A percentile compares a stretch with the other conserved stretches of the same genome.
Conservation (phyloP, 2,329 filamentous ascomycete genomes). For the Orbilia quercus region DNA sequence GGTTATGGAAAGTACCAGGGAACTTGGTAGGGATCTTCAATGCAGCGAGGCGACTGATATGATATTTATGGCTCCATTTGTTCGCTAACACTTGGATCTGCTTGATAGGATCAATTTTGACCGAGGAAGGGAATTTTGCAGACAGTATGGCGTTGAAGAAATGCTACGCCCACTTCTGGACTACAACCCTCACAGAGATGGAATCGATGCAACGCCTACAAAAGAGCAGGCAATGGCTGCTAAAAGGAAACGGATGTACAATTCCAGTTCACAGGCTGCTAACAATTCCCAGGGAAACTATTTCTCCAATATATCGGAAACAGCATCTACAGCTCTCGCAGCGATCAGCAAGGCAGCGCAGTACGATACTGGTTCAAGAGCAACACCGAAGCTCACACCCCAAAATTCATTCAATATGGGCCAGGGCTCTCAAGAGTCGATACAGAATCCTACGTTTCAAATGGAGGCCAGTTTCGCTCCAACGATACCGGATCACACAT, state of each 20-base stretch:
- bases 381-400: slow-evolving; percentile 46
- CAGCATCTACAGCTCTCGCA: slow-evolving; percentile 90
- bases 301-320: slow-evolving; percentile 95
- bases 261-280: slow-evolving; percentile 75
- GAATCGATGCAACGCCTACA: slow-evolving; percentile 89
- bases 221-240: slow-evolving; percentile 99
- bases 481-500: slow-evolving; percentile 54
- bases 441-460: slow-evolving; percentile 30
- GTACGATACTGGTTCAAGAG: slow-evolving; percentile 45
- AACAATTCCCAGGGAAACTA: slow-evolving; percentile 84
- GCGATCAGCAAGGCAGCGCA: slow-evolving; percentile 92
- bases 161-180: slow-evolving; percentile 78
- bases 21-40: slow-evolving; percentile 73
- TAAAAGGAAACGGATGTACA: slow-evolving; percentile 91
- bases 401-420: slow-evolving; percentile 48
- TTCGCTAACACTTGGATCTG: slow-evolving; percentile 8
- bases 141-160: slow-evolving; percentile 81
- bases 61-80: slow-evolving; percentile 9
- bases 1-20: slow-evolving; percentile 99
- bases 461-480: slow-evolving; percentile 54
- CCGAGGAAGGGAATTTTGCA: slow-evolving; percentile 89
- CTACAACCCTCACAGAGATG: slow-evolving; percentile 84
- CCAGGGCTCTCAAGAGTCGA: slow-evolving; percentile 34
- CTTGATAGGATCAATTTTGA: slow-evolving; percentile 78
- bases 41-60: slow-evolving; percentile 13